Conservation (phyloP, 2,329 filamentous ascomycete genomes). For the Fusarium oligoseptatum region DNA sequence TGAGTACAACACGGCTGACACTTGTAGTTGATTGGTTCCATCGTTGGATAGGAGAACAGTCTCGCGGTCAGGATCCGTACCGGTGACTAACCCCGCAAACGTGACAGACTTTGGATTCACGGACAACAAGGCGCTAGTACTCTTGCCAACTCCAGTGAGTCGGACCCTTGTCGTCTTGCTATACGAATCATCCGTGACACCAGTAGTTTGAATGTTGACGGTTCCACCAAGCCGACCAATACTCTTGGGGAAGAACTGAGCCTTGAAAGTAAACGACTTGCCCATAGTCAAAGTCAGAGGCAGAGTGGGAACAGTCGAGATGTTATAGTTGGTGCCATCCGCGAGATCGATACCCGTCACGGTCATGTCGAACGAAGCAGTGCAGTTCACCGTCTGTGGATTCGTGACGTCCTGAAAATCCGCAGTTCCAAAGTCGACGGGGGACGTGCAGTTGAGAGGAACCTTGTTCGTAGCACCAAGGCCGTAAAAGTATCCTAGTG, state of each 20-base stretch:
- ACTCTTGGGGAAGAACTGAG: constrained; percentile 53
- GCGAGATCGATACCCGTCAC: constrained; percentile 56
- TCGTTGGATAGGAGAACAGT: constrained; percentile 63
- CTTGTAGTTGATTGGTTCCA: constrained; percentile 60
- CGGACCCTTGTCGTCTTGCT: constrained; percentile 60
- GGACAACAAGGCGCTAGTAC: constrained; percentile 58
- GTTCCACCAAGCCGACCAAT: constrained; percentile 64
- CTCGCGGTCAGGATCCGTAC: constrained; percentile 55
- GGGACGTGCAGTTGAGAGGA: constrained; percentile 66
- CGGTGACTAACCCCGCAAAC: constrained; percentile 64
- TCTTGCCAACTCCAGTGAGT: constrained; percentile 64
- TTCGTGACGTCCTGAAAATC: constrained; percentile 54
- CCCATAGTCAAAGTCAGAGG: constrained; percentile 52
- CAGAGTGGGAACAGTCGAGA: constrained; percentile 52
- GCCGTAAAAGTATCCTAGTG: constrained; percentile 64
- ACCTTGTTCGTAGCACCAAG: constrained; percentile 68
- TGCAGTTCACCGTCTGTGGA: constrained; percentile 58
- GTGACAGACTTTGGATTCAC: constrained; percentile 63
- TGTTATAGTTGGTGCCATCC: constrained; percentile 51
- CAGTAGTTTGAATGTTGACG: constrained; percentile 63
- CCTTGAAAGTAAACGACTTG: constrained; percentile 57
- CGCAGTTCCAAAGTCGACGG: constrained; percentile 61
- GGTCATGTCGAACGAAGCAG: constrained; percentile 58
- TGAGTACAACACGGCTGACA: constrained; percentile 61
- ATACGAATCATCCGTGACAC: constrained; percentile 57